Evolutionary conservation across 257 asterid genomes (phyloP).

Genomic region (Salvia splendens): DNA sequence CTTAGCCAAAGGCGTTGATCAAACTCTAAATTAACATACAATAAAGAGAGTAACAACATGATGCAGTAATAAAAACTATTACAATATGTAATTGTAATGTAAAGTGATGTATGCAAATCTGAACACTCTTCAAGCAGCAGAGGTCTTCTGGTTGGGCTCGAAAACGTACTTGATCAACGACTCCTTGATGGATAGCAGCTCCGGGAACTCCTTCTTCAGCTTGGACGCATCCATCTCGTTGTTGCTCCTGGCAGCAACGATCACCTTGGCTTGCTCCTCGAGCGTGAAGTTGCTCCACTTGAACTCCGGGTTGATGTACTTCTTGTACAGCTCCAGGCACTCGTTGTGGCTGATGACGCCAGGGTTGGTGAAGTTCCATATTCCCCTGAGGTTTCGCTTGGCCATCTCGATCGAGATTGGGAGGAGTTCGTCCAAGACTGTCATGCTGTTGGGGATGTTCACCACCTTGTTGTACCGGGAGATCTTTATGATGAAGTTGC

Average conservation of each 20-base stretch:
- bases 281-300: conserved; percentile 51
- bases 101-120: conserved; percentile 5
- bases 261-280: conserved; percentile 64
- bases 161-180: conserved; percentile 52
- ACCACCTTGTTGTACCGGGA: conserved; percentile 54
- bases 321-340: conserved; percentile 55
- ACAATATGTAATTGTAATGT: conserved; percentile 16
- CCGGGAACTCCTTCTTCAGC: conserved; percentile 57
- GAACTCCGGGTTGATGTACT: conserved; percentile 49
- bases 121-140: conserved; percentile 25
- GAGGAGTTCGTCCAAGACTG: conserved; percentile 60
- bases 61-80: conserved; percentile 6
- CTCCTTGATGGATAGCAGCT: conserved; percentile 53
- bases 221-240: conserved; percentile 57
- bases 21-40: conserved; percentile 24
- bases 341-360: conserved; percentile 63
- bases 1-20: conserved; percentile 10
- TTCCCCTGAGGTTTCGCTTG: conserved; percentile 50
- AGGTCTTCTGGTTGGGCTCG: conserved; percentile 50
- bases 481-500: conserved; percentile 61
- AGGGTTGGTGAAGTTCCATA: conserved; percentile 60
- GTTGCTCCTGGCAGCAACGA: conserved; percentile 58
- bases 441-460: conserved; percentile 64
- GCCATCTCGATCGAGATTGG: conserved; percentile 63
- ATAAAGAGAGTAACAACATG: background rate